phyloP scores from a whole-genome alignment of 2,329 filamentous ascomycete genomes.

The Colletotrichum lindemuthianum region DNA sequence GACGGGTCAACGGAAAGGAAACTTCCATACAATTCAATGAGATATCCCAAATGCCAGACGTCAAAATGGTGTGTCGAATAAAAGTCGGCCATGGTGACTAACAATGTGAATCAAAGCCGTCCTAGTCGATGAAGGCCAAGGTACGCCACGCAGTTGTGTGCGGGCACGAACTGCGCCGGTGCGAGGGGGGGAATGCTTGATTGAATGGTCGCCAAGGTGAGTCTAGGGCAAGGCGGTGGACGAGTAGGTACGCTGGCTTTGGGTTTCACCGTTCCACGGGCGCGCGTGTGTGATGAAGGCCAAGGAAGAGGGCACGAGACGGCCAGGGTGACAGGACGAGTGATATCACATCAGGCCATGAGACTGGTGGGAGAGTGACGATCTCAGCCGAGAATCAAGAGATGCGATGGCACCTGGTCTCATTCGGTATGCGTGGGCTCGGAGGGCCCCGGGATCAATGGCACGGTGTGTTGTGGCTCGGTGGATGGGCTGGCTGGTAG shows the following conservation, averaged over 20 bases:
- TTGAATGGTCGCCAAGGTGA: conserved; percentile 14
- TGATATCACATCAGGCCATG: conserved; percentile 28
- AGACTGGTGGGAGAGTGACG: conserved; percentile 6
- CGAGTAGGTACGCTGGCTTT: not conserved
- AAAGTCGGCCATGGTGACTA: no score
- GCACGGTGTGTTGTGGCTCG: no score
- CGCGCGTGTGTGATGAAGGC: not conserved
- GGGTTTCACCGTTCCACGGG: not conserved
- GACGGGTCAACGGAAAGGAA: conserved; percentile 30
- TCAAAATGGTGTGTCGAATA: conserved; percentile 8
- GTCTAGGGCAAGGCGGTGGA: not conserved
- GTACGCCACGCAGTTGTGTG: not conserved
- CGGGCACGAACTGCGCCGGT: not conserved
- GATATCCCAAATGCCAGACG: conserved; percentile 37
- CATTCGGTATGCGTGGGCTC: not conserved
- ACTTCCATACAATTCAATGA: conserved; percentile 33
- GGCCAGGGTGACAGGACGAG: conserved; percentile 22
- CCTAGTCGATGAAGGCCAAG: no score
- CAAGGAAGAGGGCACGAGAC: conserved; percentile 26
- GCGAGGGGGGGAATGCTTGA: not conserved
- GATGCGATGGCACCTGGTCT: conserved; percentile 5
- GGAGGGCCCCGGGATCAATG: conserved; percentile 8
- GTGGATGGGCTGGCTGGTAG: no score
- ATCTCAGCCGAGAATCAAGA: conserved; percentile 28
- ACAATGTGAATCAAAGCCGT: no score